These are phyloP conservation scores for Ailanthus altissimus DNA, from an alignment of 345 rosid species.

Conservation along the genomic window DNA sequence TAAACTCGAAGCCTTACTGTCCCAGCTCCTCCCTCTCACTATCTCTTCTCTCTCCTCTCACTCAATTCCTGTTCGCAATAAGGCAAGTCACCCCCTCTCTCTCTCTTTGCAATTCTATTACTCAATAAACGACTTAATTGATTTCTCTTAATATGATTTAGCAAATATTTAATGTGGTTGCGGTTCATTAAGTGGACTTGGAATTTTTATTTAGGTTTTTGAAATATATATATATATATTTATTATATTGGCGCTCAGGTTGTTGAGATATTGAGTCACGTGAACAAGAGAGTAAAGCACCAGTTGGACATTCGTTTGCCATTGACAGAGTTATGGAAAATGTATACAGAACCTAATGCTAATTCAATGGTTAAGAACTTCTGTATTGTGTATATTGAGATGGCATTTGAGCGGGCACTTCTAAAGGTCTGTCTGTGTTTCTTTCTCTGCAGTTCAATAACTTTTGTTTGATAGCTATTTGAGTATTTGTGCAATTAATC, in stretches of 20 bases:
- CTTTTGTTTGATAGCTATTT: slow-evolving; percentile 5
- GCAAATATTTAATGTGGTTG: no score
- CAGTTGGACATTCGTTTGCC: slow-evolving; percentile 81
- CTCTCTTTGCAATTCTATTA: not conserved
- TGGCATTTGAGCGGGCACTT: slow-evolving; percentile 81
- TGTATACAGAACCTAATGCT: slow-evolving; percentile 59
- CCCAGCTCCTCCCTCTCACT: slow-evolving; percentile 78
- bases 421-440: slow-evolving; percentile 58
- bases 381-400: slow-evolving; percentile 87
- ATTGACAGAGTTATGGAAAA: slow-evolving; percentile 61
- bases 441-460: not conserved
- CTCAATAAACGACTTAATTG: not conserved
- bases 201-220: not conserved
- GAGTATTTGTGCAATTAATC: slow-evolving; percentile 21
- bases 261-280: slow-evolving; percentile 93
- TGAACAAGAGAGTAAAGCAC: slow-evolving; percentile 93
- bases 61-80: slow-evolving; percentile 67
- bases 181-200: no score
- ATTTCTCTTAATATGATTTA: no score
- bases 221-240: not conserved
- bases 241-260: slow-evolving; percentile 70
- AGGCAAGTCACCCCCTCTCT: slow-evolving; percentile 41
- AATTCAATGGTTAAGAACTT: slow-evolving; percentile 81
- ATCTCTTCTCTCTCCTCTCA: slow-evolving; percentile 72
- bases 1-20: slow-evolving; percentile 66